Conservation (phyloP, 106 monocot genomes). For the Phalaenopsis aphrodite region DNA sequence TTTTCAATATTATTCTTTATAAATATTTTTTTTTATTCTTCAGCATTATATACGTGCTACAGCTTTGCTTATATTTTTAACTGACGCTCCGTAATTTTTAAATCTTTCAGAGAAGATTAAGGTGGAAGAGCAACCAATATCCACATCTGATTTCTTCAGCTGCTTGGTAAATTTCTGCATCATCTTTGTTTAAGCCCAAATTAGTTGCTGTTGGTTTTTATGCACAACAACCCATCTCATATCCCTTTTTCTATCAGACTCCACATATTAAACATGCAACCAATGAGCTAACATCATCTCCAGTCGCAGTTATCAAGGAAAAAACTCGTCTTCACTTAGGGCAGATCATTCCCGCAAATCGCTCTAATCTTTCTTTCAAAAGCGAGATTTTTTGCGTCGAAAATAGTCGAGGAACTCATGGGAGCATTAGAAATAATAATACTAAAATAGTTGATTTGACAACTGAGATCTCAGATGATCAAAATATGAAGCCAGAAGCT, state of each 20-base stretch:
- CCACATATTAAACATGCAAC: slow-evolving; percentile 17
- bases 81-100: not conserved
- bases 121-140: slow-evolving; percentile 12
- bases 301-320: slow-evolving; percentile 12
- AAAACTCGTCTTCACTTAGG: slow-evolving; percentile 17
- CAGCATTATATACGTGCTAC: not conserved
- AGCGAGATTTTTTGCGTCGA: slow-evolving; percentile 13
- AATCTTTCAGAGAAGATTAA: slow-evolving; percentile 18
- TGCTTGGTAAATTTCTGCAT: slow-evolving; percentile 31
- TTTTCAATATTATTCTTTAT: not conserved
- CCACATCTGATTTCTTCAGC: slow-evolving; percentile 14
- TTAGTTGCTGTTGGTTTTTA: not conserved
- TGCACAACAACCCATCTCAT: not conserved
- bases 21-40: not conserved
- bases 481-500: slow-evolving; percentile 8
- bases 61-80: not conserved
- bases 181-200: not conserved
- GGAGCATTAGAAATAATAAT: slow-evolving; percentile 8
- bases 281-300: slow-evolving; percentile 16
- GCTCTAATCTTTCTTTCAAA: slow-evolving; percentile 41
- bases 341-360: slow-evolving; percentile 63
- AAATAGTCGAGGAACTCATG: slow-evolving; percentile 9
- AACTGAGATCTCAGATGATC: slow-evolving; percentile 12
- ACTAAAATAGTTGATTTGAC: slow-evolving; percentile 47
- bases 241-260: slow-evolving; percentile 26